Percentiles rank a stretch among this genome's conserved stretches.
Evolutionary conservation across 2,329 filamentous ascomycete genomes (phyloP).

Genomic region (Rugonectria rugulosa): DNA sequence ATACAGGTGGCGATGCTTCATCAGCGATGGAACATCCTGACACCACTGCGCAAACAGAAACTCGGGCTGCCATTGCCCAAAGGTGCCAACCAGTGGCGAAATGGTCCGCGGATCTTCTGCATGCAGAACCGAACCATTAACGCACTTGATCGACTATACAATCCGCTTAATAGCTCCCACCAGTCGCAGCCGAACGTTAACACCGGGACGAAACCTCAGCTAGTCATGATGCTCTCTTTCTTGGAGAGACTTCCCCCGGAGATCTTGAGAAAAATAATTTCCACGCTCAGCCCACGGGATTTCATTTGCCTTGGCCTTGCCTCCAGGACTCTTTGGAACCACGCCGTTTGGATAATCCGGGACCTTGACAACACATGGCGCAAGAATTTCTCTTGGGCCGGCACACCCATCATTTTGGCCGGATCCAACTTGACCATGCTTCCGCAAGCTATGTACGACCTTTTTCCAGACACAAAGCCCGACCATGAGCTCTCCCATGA

Average conservation of each 20-base stretch:
- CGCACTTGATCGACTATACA: conserved; percentile 16
- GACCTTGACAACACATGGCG: conserved; percentile 4
- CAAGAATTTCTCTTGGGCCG: conserved; percentile 13
- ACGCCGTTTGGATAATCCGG: background rate
- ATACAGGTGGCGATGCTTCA: too few species aligned
- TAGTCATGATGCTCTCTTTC: rapidly evolving
- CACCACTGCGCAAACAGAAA: conserved; percentile 19
- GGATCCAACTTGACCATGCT: background rate
- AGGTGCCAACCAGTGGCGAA: too few species aligned
- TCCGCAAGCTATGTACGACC: conserved; percentile 1
- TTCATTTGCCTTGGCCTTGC: conserved; percentile 7
- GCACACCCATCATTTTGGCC: conserved; percentile 11
- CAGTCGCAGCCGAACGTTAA: background rate
- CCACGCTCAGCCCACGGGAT: background rate
- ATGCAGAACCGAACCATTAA: conserved; percentile 3
- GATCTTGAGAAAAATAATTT: background rate
- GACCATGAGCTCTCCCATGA: background rate
- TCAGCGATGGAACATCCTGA: conserved; percentile 41
- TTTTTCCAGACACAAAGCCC: background rate
- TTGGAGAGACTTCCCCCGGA: conserved; percentile 14
- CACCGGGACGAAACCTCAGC: background rate
- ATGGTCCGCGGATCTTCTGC: conserved; percentile 7
- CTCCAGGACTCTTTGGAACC: conserved; percentile 11
- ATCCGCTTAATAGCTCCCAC: background rate
- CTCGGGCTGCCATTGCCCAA: too few species aligned